A percentile compares a stretch with the other conserved stretches of the same genome.
Evolutionary conservation across 345 rosid species (phyloP).

Genomic region (Salix dunnii): DNA sequence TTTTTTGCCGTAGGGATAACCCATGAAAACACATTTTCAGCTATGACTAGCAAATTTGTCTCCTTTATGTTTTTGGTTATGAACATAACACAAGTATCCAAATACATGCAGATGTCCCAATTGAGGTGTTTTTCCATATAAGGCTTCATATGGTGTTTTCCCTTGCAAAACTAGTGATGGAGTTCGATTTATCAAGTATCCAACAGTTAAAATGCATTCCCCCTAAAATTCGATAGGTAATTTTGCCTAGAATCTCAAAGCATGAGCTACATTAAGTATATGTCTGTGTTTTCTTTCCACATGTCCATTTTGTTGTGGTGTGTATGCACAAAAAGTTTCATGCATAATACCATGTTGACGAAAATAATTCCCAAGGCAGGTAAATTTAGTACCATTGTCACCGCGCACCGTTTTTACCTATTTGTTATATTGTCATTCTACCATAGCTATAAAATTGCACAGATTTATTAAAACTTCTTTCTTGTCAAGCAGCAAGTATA

Average conservation of each 20-base stretch:
- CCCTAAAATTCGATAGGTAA: constrained; percentile 1
- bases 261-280: constrained; percentile 1
- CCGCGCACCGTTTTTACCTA: neutral
- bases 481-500: constrained; percentile 18
- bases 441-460: neutral
- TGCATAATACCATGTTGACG: neutral
- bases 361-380: neutral
- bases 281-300: constrained; percentile 10
- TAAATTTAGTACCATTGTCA: constrained; percentile 16
- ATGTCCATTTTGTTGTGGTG: constrained; percentile 14
- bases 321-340: neutral
- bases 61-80: neutral
- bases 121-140: neutral
- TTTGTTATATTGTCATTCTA: neutral
- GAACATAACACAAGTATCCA: neutral
- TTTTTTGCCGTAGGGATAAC: neutral
- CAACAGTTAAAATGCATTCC: neutral
- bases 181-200: neutral
- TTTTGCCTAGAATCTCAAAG: neutral
- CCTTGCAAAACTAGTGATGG: neutral
- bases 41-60: neutral
- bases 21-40: neutral
- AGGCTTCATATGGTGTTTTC: neutral
- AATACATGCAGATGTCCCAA: neutral
- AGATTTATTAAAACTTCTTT: neutral